A percentile compares a stretch with the other conserved stretches of the same genome.
Evolutionary conservation across 176 grass and related monocot species (phyloP).

Genomic region (Juncus effusus): DNA sequence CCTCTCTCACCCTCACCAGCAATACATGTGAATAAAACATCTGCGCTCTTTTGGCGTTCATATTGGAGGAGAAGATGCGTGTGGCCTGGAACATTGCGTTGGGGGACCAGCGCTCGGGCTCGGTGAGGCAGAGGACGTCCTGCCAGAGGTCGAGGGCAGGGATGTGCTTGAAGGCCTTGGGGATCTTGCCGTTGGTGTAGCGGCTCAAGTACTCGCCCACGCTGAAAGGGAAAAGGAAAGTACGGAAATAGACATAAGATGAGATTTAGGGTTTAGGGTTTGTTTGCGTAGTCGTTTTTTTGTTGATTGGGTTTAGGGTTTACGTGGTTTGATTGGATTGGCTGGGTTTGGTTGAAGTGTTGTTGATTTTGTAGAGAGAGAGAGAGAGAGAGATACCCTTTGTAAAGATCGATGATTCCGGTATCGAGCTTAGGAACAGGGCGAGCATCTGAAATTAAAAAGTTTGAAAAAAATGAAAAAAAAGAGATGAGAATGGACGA

Average conservation of each 20-base stretch:
- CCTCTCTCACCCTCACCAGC: constrained; percentile 71
- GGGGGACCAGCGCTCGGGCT: constrained; percentile 88
- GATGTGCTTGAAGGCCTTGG: constrained; percentile 79
- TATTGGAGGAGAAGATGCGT: constrained; percentile 81
- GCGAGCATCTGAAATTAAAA: constrained; percentile 42
- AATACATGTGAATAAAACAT: constrained; percentile 74
- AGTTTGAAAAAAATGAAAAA: not conserved
- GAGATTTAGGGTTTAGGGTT: not conserved
- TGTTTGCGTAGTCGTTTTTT: not conserved
- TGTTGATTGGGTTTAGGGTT: not conserved
- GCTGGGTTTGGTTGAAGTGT: not conserved
- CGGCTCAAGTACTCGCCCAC: constrained; percentile 67
- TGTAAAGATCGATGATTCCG: constrained; percentile 54
- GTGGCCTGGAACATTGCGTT: constrained; percentile 90
- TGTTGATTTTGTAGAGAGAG: not conserved
- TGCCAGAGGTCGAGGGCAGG: constrained; percentile 64
- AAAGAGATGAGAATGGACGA: not conserved
- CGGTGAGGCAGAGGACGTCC: constrained; percentile 72
- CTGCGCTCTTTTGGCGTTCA: constrained; percentile 55
- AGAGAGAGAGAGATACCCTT: constrained; percentile 40
- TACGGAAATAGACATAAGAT: not conserved
- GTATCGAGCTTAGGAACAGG: constrained; percentile 52
- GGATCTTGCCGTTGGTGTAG: constrained; percentile 85
- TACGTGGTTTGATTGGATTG: not conserved
- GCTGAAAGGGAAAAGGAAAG: constrained; percentile 32